These are phyloP conservation scores for Alternaria ethzedia DNA, from an alignment of 2,329 filamentous ascomycete genomes.

Conservation along the genomic window DNA sequence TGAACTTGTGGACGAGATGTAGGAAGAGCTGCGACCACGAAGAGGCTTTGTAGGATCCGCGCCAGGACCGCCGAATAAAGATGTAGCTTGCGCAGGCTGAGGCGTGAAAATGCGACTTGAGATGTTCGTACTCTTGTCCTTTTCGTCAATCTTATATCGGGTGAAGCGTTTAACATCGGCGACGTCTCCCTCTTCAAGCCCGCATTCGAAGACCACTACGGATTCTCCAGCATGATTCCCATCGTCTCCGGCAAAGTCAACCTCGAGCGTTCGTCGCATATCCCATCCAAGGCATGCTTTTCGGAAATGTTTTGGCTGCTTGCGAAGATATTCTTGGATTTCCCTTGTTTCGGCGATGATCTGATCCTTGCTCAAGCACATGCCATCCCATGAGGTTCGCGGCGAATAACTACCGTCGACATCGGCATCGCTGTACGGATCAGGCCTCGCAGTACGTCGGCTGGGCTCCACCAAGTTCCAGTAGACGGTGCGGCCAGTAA, in stretches of 20 bases:
- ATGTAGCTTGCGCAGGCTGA: slow-evolving; percentile 37
- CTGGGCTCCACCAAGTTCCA: slow-evolving; percentile 85
- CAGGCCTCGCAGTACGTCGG: slow-evolving; percentile 71
- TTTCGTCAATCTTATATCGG: slow-evolving; percentile 56
- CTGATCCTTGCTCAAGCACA: slow-evolving; percentile 74
- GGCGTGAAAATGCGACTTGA: slow-evolving; percentile 26
- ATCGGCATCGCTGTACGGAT: slow-evolving; percentile 73
- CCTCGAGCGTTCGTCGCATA: slow-evolving; percentile 83
- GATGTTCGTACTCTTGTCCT: slow-evolving; percentile 24
- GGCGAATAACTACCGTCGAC: slow-evolving; percentile 78
- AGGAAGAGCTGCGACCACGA: slow-evolving; percentile 40
- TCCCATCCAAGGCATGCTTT: slow-evolving; percentile 86
- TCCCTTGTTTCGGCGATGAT: slow-evolving; percentile 78
- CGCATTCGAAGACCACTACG: slow-evolving; percentile 76
- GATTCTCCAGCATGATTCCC: slow-evolving; percentile 77
- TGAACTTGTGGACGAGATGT: slow-evolving; percentile 46
- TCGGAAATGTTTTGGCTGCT: slow-evolving; percentile 79
- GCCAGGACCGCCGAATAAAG: slow-evolving; percentile 59
- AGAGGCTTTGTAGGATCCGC: slow-evolving; percentile 30
- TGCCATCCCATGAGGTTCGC: slow-evolving; percentile 74
- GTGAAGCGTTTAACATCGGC: slow-evolving; percentile 64
- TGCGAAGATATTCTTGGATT: slow-evolving; percentile 76
- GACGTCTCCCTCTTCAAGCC: slow-evolving; percentile 64
- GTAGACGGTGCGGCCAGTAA: slow-evolving; percentile 75
- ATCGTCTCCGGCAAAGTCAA: slow-evolving; percentile 87